Evolutionary conservation across 306 rosid genomes (phyloP).

Genomic region (Pyrus pyrifolia): DNA sequence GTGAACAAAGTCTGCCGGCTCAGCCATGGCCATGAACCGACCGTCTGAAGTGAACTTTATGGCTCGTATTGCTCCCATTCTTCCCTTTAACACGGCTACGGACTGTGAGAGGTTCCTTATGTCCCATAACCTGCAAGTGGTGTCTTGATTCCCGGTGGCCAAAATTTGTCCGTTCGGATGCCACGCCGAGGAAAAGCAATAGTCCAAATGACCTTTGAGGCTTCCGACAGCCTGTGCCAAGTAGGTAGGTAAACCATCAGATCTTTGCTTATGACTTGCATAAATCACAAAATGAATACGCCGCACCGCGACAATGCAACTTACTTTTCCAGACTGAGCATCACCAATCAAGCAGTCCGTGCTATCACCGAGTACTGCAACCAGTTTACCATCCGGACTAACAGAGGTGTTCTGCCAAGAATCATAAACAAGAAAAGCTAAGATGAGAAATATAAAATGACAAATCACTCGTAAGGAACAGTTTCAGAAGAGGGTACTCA

Average conservation of each 20-base stretch:
- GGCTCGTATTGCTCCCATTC: constrained; percentile 88
- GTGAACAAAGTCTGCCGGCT: constrained; percentile 91
- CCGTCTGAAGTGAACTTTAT: constrained; percentile 66
- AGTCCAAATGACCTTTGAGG: constrained; percentile 86
- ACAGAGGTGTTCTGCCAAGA: constrained; percentile 57
- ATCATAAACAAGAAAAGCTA: background rate
- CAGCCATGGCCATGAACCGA: constrained; percentile 80
- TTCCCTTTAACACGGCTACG: constrained; percentile 71
- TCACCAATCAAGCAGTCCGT: constrained; percentile 73
- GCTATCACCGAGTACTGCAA: constrained; percentile 86
- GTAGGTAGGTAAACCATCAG: background rate
- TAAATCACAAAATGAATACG: background rate
- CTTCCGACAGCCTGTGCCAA: constrained; percentile 41
- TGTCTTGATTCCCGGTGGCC: constrained; percentile 97
- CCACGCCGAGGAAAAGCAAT: constrained; percentile 92
- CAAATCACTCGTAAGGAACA: background rate
- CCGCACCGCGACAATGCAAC: background rate
- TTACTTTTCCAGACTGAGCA: constrained; percentile 65
- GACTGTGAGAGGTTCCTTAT: constrained; percentile 73
- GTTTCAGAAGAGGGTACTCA: constrained; percentile 38
- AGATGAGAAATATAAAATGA: background rate
- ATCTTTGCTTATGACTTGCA: background rate
- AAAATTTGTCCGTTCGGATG: constrained; percentile 79
- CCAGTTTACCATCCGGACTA: constrained; percentile 76
- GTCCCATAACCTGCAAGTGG: constrained; percentile 95